Evolutionary conservation across 2,329 filamentous ascomycete genomes (phyloP), one percentile per base, ranked within the genome.

Genomic region (Penicillium vulpinum): DNA sequence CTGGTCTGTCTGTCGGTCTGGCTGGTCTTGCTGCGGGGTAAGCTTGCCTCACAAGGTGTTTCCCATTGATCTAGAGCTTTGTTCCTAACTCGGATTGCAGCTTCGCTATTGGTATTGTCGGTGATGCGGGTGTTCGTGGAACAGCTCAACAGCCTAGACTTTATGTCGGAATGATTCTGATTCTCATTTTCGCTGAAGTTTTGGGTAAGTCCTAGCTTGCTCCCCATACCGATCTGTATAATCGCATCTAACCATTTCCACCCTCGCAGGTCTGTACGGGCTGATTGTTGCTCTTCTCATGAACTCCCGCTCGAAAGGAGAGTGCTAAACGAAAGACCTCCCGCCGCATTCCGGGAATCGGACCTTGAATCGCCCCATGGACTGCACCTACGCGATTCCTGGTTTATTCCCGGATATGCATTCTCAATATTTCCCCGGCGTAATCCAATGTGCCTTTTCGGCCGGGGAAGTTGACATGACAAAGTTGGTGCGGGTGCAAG

Each of bases 151-250:
- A 81, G 71, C 79, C 78, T 49, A 73, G 79, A 64, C 85, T 96
- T 67, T 96, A 95, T 80, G 92, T 96, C 75, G 92, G 92, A 80
- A 97, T 97, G 92, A 96, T 97, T 80, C 79, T 97, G 76, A 97
- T 97, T 83, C 91, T 97, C 81, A 97, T 97, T 93, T 97, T 96
- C 85, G 92, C 92, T 68, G 92, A 97, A 93, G 92, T 97, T 68
- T 81, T 97, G 88, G 92, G 92, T 94, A 83, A 62, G 88, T 82
- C 28, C 7, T 24, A 46, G 33, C 55, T 44, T 2, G n/a, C 16
- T 39, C 6, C n/a, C 8, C 10, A 24, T n/a, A 44, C n/a, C 45
- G 40, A 40, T 24, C 51, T 50, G 64, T 64, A 51, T 29, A 53
- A 73, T 76, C 60, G 74, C 22, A 24, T 29, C 52, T 55, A 51